Evolutionary conservation across 805 yeast species (phyloP).

Genomic region (Pichia californica): DNA sequence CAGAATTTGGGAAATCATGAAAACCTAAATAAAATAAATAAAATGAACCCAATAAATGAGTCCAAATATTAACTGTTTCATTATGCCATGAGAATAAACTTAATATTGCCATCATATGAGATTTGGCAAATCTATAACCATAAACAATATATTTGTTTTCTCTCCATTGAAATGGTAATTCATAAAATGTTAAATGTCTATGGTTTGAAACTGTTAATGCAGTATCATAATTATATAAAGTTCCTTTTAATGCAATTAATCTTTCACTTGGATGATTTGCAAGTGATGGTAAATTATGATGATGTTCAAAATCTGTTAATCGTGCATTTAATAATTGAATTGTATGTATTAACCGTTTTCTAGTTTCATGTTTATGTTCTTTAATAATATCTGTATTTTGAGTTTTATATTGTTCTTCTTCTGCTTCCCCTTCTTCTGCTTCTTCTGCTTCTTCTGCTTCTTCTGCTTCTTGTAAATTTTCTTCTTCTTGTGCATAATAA

Average conservation of each 20-base stretch:
- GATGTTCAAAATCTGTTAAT: conserved; percentile 32
- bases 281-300: conserved; percentile 25
- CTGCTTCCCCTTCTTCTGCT: background rate
- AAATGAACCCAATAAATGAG: conserved; percentile 70
- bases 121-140: conserved; percentile 79
- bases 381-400: too few relatives aligned
- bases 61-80: conserved; percentile 91
- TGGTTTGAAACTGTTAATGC: conserved; percentile 38
- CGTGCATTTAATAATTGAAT: conserved; percentile 36
- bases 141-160: conserved; percentile 79
- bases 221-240: conserved; percentile 40
- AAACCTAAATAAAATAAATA: conserved; percentile 50
- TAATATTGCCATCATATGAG: conserved; percentile 51
- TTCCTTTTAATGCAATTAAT: conserved; percentile 26
- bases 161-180: conserved; percentile 88
- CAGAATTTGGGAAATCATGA: conserved; percentile 58
- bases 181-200: conserved; percentile 68
- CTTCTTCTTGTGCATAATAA: conserved; percentile 21
- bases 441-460: conserved; percentile 13
- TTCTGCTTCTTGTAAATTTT: conserved; percentile 8
- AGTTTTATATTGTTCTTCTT: conserved; percentile 1
- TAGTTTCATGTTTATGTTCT: conserved; percentile 5
- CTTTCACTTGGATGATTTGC: conserved; percentile 23
- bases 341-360: conserved; percentile 28
- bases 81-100: conserved; percentile 68